These are phyloP conservation scores for Auriscalpium microsporum DNA, from an alignment of 768 basidiomycete species.

Conservation along the genomic window DNA sequence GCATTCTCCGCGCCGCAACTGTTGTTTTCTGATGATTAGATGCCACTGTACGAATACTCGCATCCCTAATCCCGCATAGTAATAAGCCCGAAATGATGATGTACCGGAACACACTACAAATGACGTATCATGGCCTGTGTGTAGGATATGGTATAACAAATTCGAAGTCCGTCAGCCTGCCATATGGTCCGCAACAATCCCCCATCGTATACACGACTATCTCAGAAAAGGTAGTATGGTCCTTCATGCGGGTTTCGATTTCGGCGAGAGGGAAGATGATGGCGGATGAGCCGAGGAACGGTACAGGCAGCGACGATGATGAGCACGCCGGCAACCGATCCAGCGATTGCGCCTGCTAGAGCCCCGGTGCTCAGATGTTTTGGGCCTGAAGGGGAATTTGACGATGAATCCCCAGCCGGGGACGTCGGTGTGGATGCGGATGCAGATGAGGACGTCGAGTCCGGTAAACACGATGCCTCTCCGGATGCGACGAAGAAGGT, in stretches of 20 bases:
- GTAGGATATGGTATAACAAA: not conserved
- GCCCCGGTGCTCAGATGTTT: slow-evolving; percentile 13
- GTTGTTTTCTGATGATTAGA: slow-evolving; percentile 7
- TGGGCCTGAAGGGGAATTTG: not conserved
- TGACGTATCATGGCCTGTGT: not conserved
- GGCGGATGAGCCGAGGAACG: slow-evolving; percentile 18
- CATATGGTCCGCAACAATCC: not conserved
- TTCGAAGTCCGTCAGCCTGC: not conserved
- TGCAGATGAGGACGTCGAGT: not conserved
- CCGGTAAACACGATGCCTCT: slow-evolving; percentile 14
- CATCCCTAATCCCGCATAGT: slow-evolving; percentile 13
- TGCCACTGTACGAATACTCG: slow-evolving; percentile 10
- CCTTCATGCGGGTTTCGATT: slow-evolving; percentile 10
- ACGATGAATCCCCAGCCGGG: too few species aligned
- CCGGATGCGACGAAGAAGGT: slow-evolving; percentile 23
- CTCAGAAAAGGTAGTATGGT: slow-evolving; percentile 16
- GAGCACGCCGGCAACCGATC: slow-evolving; percentile 16
- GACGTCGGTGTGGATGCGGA: not conserved
- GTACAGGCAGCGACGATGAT: slow-evolving; percentile 19
- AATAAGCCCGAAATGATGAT: slow-evolving; percentile 3
- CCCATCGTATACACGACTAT: not conserved
- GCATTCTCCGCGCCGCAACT: slow-evolving; percentile 5
- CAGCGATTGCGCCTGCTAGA: slow-evolving; percentile 21
- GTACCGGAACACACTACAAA: slow-evolving; percentile 3
- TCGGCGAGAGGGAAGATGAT: slow-evolving; percentile 7